Base-by-base conservation (phyloP, 2,329 filamentous ascomycete species). In the Myotisia sp. region DNA sequence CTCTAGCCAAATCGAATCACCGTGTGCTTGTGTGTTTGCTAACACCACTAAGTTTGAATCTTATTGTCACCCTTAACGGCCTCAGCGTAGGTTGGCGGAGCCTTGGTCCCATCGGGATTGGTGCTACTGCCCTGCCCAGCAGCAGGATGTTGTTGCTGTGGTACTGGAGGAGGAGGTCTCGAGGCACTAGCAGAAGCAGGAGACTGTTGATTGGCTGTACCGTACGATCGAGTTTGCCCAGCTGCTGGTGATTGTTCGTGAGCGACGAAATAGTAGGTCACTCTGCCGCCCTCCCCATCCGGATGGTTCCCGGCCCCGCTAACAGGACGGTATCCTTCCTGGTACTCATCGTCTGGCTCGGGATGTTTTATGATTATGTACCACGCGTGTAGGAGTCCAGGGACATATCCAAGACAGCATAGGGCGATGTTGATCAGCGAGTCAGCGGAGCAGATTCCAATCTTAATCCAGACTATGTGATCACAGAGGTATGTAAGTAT, bases 321-420 rank as follows among this genome's bases (percentile, higher is more conserved):
- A 26, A 80, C 55, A 33, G 65, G 61, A 46, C 82, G 72, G 59
- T 90, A 85, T 37, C 42, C 42, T n/a, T 66, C 57, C 20, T 46
- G 48, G 35, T 63, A 55, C 42, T 79, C 73, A 56, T 70, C 71
- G 38, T 76, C 67, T 46, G 63, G 59, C 41, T 94, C 87, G 38
- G 90, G 90, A 56, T 79, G 82, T 53, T 82, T 79, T 50, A 82
- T 73, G 60, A 98, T 94, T 59, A 95, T 92, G 69, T 95, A 98
- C 87, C 90, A 95, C 42, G 86, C 74, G 64, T 98, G 90, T 2
- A 98, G 64, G 32, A 95, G 78, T 41, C 87, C 87, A 13, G 87
- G 87, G 40, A 95, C 59, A 52, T 69, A 84, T 48, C 78, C 81
- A 14, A 87, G 73, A 35, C 74, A 55, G 59, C 80, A 90, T 49